Percentiles rank a stretch among this genome's conserved stretches.
Conservation (phyloP, 345 rosid species). For the Eucalyptus urophylla region DNA sequence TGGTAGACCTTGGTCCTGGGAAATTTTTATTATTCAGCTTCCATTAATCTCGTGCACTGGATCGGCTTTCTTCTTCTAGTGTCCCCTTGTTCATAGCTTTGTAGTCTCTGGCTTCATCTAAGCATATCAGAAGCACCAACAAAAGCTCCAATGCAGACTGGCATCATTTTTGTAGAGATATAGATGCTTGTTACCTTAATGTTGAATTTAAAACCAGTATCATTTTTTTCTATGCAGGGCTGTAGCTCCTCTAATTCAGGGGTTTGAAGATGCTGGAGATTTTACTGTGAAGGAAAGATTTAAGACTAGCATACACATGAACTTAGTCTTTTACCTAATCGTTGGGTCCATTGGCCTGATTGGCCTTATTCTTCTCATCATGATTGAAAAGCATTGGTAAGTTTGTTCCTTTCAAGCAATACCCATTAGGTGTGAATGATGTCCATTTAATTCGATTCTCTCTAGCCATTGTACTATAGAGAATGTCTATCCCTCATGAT, state of each 20-base stretch:
- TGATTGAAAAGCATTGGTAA: constrained; percentile 53
- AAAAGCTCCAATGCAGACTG: neutral
- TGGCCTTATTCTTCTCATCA: constrained; percentile 85
- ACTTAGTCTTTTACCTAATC: constrained; percentile 83
- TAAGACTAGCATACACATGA: constrained; percentile 84
- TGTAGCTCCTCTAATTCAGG: constrained; percentile 98
- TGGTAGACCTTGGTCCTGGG: neutral
- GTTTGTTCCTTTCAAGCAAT: neutral
- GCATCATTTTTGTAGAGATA: neutral
- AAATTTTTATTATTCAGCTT: neutral
- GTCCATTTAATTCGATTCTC: neutral
- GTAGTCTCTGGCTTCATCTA: neutral
- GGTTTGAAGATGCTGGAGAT: constrained; percentile 99
- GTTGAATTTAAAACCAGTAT: neutral
- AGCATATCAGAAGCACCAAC: neutral
- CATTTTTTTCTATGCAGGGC: constrained; percentile 45
- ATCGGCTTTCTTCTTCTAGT: neutral
- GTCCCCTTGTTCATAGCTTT: neutral
- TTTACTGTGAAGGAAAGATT: constrained; percentile 79
- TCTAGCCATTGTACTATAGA: neutral
- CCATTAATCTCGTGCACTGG: neutral
- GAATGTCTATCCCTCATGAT: neutral
- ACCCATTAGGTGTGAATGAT: neutral
- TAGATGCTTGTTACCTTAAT: neutral
- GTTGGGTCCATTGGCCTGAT: constrained; percentile 83